Evolutionary conservation across 2,329 filamentous ascomycete genomes (phyloP).

Genomic region (Aphanoascus verrucosus): DNA sequence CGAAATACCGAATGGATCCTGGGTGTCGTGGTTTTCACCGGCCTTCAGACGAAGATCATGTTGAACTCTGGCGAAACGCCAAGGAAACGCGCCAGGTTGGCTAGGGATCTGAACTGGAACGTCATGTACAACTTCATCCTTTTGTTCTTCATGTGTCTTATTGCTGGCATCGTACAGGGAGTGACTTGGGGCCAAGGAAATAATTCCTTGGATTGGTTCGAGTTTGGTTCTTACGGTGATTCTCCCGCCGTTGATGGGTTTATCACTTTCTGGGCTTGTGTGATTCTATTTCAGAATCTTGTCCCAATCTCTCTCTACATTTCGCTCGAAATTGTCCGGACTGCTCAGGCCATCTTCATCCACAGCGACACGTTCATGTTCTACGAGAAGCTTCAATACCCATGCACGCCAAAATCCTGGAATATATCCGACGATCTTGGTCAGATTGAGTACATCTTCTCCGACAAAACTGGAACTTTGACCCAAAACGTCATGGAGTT

Average conservation of each 20-base stretch:
- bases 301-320: slow-evolving; percentile 97
- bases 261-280: slow-evolving; percentile 89
- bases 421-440: slow-evolving; percentile 97
- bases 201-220: slow-evolving; percentile 69
- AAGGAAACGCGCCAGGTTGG: slow-evolving; percentile 82
- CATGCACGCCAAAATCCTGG: slow-evolving; percentile 95
- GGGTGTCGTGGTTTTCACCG: slow-evolving; percentile 86
- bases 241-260: slow-evolving; percentile 71
- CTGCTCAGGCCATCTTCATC: slow-evolving; percentile 90
- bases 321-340: slow-evolving; percentile 88
- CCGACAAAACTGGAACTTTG: slow-evolving; percentile 81
- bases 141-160: slow-evolving; percentile 76
- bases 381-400: slow-evolving; percentile 85
- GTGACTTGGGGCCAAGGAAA: slow-evolving; percentile 64
- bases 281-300: slow-evolving; percentile 97
- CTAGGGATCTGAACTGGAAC: slow-evolving; percentile 91
- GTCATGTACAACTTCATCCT: slow-evolving; percentile 94
- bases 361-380: slow-evolving; percentile 96
- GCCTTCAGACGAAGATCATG: slow-evolving; percentile 98
- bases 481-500: slow-evolving; percentile 98
- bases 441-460: slow-evolving; percentile 98
- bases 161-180: slow-evolving; percentile 76
- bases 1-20: slow-evolving; percentile 95
- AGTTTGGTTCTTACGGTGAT: slow-evolving; percentile 71
- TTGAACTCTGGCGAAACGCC: slow-evolving; percentile 94